Evolutionary conservation across 1,139 yeast genomes (phyloP).

Genomic region (Yamadazyma diospyri): DNA sequence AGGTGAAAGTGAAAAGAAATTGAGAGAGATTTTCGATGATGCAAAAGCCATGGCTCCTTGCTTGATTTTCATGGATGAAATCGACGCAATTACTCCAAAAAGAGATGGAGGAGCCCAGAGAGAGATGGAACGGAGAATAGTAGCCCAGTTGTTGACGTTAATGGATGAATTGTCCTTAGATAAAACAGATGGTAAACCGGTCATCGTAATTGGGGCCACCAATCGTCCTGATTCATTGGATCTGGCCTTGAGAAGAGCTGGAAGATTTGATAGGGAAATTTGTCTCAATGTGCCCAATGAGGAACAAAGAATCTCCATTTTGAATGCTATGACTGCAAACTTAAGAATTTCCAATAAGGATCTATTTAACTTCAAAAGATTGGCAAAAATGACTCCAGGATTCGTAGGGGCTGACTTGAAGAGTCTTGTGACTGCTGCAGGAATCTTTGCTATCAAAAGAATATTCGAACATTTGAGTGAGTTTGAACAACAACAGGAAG

Average conservation of each 20-base stretch:
- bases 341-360: slow-evolving; percentile 63
- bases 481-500: slow-evolving; percentile 19
- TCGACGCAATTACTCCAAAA: slow-evolving; percentile 97
- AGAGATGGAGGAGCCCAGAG: slow-evolving; percentile 95
- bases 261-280: slow-evolving; percentile 48
- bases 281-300: slow-evolving; percentile 89
- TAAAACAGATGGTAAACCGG: slow-evolving; percentile 90
- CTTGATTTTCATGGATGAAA: slow-evolving; percentile 87
- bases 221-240: slow-evolving; percentile 49
- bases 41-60: slow-evolving; percentile 91
- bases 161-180: slow-evolving; percentile 90
- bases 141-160: slow-evolving; percentile 88
- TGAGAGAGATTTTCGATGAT: slow-evolving; percentile 90
- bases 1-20: slow-evolving; percentile 95
- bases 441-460: slow-evolving; percentile 89
- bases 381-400: slow-evolving; percentile 95
- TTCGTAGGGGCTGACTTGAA: slow-evolving; percentile 97
- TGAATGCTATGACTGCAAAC: slow-evolving; percentile 65
- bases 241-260: slow-evolving; percentile 47
- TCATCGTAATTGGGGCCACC: slow-evolving; percentile 51
- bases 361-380: slow-evolving; percentile 57
- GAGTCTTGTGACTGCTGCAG: slow-evolving; percentile 93
- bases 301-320: slow-evolving; percentile 70
- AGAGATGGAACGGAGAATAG: slow-evolving; percentile 97
- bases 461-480: slow-evolving; percentile 59